Evolutionary conservation across 257 asterid species (phyloP), one percentile per base, ranked within the genome.

Genomic region (Leptodermis oblonga): DNA sequence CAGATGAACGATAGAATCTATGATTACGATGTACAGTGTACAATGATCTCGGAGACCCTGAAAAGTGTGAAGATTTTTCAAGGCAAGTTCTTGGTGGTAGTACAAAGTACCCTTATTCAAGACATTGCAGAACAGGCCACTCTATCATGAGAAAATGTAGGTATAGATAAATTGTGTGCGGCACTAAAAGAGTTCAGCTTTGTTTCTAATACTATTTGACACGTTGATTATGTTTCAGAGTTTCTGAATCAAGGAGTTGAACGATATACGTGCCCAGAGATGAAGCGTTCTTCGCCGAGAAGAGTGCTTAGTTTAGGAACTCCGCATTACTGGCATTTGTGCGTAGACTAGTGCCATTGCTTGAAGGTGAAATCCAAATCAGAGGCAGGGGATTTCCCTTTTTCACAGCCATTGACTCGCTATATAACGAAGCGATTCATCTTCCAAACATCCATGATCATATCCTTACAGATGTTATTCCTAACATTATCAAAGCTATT

Each of bases 61-160:
- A 88, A 25, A 3, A 17, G 0, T 52, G 5, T 31, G 76, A 20
- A 1, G 84, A 78, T 26, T 1, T 31, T 62, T 78, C 76, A 0
- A 85, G 97, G 13, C 92, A 92, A n/a, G 84, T 91, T 17, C 81
- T 91, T 13, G 95, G 97, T 3, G 91, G 92, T 4, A 34, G 88
- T 3, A 28, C 81, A 12, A 76, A 30, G 70, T 41, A 41, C 15
- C 96, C 92, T 1, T 89, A 87, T 48, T 92, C 96, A 9, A 87
- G 96, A 26, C 88, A 95, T 7, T 86, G 93, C 76, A 82, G 95
- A 76, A 91, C 96, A 0, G 95, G 92, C 14, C 86, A 93, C 9
- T 83, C 86, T 5, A 74, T 2, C 17, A n/a, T n/a, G n/a, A n/a
- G n/a, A n/a, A n/a, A n/a, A n/a, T n/a, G n/a, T n/a, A n/a, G n/a